These are phyloP conservation scores for Fremontodendron californicum DNA, from an alignment of 345 rosid genomes.

Conservation along the genomic window DNA sequence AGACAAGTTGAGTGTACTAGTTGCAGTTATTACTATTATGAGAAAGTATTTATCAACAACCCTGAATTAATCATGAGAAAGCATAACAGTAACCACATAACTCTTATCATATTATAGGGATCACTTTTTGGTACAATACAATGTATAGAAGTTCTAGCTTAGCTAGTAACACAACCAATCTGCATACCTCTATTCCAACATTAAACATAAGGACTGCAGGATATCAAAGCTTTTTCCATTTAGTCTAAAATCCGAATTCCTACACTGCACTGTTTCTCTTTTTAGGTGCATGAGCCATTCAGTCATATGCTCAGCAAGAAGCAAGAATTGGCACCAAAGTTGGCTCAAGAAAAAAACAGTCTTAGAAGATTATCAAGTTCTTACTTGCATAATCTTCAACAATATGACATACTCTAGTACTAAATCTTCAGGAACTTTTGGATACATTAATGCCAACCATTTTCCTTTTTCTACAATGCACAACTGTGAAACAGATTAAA, in stretches of 20 bases:
- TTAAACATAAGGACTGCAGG: neutral
- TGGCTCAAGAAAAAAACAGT: neutral
- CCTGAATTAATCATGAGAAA: conserved; percentile 1
- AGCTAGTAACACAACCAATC: neutral
- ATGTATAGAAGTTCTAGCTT: neutral
- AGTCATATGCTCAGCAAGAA: neutral
- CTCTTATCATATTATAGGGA: neutral
- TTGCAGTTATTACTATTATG: neutral
- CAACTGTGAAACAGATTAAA: neutral
- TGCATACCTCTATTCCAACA: neutral
- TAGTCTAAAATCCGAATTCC: neutral
- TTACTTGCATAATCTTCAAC: neutral
- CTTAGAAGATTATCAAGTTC: neutral
- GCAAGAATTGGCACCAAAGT: neutral
- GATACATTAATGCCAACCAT: neutral
- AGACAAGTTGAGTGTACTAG: neutral
- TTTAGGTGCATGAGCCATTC: neutral
- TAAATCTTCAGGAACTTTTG: neutral
- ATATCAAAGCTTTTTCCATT: neutral
- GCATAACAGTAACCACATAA: neutral
- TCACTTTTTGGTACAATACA: neutral
- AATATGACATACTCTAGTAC: neutral
- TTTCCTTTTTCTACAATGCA: neutral
- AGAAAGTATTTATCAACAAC: neutral
- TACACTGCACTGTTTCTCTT: neutral